Base-by-base conservation (phyloP, 2,329 filamentous ascomycete genomes). In the Clonostachys solani region DNA sequence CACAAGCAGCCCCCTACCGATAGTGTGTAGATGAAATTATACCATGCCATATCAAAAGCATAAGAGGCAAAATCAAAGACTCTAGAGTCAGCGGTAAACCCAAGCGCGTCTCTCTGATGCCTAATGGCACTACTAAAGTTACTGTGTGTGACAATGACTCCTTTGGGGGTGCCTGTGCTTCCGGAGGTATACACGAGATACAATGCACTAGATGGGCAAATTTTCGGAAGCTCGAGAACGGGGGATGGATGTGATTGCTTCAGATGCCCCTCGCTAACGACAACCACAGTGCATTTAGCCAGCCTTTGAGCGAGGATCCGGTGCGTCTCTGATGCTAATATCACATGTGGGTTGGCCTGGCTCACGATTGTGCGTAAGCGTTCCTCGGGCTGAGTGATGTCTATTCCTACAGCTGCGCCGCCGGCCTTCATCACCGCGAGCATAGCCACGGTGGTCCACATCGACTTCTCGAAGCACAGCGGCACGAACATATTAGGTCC, bases 401-500 rank as follows among this genome's bases (percentile, higher is more conserved):
- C 68, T 2, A 71, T 50, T 0, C 64, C 60, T n/a, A 56, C 52
- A 42, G 60, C 60, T 9, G 57, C 56, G 13, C 45, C 62, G 12
- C 64, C 65, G 35, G 65, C 59, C 46, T 64, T 67, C 40, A 68
- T 47, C 1, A 67, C 57, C 8, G 50, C 62, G 8, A 69, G 46
- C 47, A 66, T 60, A 1, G 60, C 59, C 4, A 67, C 55, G 15
- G 57, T 45, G 1, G 55, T 56, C 61, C 61, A 69, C 40, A 52
- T 56, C 5, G 64, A 67, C 52, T 69, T 70, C 29, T 67, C 62
- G 40, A 68, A 67, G 43, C 57, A 62, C 15, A 69, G 50, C 1
- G 64, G 63, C 8, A 67, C 57, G 1, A 60, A 35, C 2, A 45
- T 46, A 34, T 56, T 60, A 2, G 53, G 52, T 7, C 49, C 42